Evolutionary conservation across 2,329 filamentous ascomycete genomes (phyloP).

Genomic region (Exophiala spinifera): DNA sequence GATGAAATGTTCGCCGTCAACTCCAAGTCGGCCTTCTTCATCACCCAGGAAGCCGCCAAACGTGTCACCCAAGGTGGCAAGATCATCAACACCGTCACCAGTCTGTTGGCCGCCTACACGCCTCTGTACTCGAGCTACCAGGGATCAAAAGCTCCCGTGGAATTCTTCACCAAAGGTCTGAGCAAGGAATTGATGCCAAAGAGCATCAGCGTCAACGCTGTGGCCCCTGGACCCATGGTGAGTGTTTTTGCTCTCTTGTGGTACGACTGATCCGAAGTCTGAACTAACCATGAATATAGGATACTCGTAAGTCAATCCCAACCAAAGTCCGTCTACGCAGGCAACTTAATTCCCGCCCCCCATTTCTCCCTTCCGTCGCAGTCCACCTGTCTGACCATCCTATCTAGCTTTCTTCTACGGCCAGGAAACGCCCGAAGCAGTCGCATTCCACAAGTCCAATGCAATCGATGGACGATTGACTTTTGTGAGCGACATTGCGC

Average conservation of each 20-base stretch:
- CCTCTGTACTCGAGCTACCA: slow-evolving; percentile 48
- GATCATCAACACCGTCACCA: slow-evolving; percentile 48
- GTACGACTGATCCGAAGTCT: background rate
- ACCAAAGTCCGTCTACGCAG: background rate
- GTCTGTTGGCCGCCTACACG: slow-evolving; percentile 47
- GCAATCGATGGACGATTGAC: slow-evolving; percentile 44
- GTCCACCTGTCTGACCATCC: background rate
- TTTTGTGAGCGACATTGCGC: slow-evolving; percentile 46
- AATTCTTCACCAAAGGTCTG: slow-evolving; percentile 37
- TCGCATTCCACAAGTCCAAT: slow-evolving; percentile 46
- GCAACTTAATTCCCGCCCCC: background rate
- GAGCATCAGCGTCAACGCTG: slow-evolving; percentile 39
- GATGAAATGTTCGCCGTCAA: slow-evolving; percentile 50
- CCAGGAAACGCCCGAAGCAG: slow-evolving; percentile 43
- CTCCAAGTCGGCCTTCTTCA: slow-evolving; percentile 47
- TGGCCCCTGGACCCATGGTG: slow-evolving; percentile 42
- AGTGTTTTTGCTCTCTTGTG: slow-evolving; percentile 15
- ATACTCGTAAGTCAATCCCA: slow-evolving; percentile 5
- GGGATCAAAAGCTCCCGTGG: slow-evolving; percentile 42
- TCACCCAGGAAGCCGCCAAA: slow-evolving; percentile 44
- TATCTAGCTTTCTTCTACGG: slow-evolving; percentile 44
- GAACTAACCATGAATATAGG: slow-evolving; percentile 4
- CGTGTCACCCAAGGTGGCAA: slow-evolving; percentile 47
- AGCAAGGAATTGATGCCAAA: slow-evolving; percentile 31
- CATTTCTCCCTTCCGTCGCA: background rate